A percentile compares a stretch with the other conserved stretches of the same genome.
phyloP scores from a whole-genome alignment of 768 basidiomycete genomes.

The Lentinula edodes region DNA sequence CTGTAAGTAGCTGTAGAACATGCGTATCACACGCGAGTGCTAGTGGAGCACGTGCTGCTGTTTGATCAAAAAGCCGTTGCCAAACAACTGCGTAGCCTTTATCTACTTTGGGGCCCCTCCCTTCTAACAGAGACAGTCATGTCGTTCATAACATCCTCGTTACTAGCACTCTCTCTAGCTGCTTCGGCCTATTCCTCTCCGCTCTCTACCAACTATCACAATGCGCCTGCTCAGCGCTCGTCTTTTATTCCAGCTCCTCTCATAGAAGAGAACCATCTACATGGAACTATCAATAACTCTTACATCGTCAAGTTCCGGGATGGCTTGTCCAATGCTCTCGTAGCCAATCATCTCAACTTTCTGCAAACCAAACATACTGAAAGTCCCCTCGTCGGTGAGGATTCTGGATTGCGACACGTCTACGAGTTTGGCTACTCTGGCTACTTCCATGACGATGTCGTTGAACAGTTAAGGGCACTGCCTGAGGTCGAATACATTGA shows the following conservation, averaged over 20 bases:
- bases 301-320: slow-evolving; percentile 91
- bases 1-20: background rate
- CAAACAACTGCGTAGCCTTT: slow-evolving; percentile 3
- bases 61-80: background rate
- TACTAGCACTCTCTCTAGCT: slow-evolving; percentile 35
- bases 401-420: slow-evolving; percentile 63
- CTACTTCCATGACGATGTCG: slow-evolving; percentile 58
- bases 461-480: slow-evolving; percentile 72
- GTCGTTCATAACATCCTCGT: slow-evolving; percentile 22
- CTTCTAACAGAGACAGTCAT: slow-evolving; percentile 1
- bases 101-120: background rate
- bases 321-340: slow-evolving; percentile 45
- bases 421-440: slow-evolving; percentile 85
- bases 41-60: background rate
- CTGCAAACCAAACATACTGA: slow-evolving; percentile 57
- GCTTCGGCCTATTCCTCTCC: slow-evolving; percentile 36
- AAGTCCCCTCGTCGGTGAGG: slow-evolving; percentile 43
- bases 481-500: slow-evolving; percentile 94
- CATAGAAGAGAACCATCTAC: slow-evolving; percentile 50
- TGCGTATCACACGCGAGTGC: background rate
- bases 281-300: slow-evolving; percentile 80
- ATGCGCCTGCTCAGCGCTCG: slow-evolving; percentile 24
- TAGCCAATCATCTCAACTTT: slow-evolving; percentile 77
- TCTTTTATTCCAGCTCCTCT: slow-evolving; percentile 58
- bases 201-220: slow-evolving; percentile 40